phyloP scores from a whole-genome alignment of 306 rosid species.

The Trifolium dubium region DNA sequence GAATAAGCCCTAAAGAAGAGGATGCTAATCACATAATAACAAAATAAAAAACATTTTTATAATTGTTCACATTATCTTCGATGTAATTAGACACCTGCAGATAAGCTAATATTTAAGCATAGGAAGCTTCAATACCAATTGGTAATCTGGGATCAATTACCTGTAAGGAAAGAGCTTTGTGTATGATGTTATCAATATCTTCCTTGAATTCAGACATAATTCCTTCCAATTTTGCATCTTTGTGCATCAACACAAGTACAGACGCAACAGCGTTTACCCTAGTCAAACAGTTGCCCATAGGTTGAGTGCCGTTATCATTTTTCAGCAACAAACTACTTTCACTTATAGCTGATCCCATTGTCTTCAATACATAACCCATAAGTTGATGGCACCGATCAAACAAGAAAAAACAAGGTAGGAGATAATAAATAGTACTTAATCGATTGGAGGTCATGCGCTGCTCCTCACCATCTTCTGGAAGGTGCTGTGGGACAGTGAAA shows the following conservation, averaged over 20 bases:
- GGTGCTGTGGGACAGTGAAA: constrained; percentile 51
- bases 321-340: constrained; percentile 35
- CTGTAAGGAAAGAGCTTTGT: constrained; percentile 52
- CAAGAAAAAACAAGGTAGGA: constrained; percentile 73
- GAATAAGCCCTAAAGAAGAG: neutral
- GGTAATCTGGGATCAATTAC: constrained; percentile 48
- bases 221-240: constrained; percentile 49
- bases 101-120: constrained; percentile 29
- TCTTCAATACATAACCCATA: constrained; percentile 59
- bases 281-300: constrained; percentile 37
- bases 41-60: constrained; percentile 20
- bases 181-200: constrained; percentile 52
- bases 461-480: constrained; percentile 53
- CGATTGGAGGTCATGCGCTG: constrained; percentile 34
- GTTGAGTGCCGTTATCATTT: constrained; percentile 42
- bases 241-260: constrained; percentile 57
- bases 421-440: constrained; percentile 48
- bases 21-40: constrained; percentile 15
- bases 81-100: constrained; percentile 14
- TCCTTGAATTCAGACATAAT: constrained; percentile 56
- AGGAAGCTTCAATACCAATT: constrained; percentile 12
- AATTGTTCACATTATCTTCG: neutral
- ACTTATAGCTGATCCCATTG: constrained; percentile 56
- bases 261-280: constrained; percentile 53
- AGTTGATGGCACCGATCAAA: constrained; percentile 69